Evolutionary conservation across 2,329 filamentous ascomycete genomes (phyloP).

Genomic region (Leptoxyphium fumago): DNA sequence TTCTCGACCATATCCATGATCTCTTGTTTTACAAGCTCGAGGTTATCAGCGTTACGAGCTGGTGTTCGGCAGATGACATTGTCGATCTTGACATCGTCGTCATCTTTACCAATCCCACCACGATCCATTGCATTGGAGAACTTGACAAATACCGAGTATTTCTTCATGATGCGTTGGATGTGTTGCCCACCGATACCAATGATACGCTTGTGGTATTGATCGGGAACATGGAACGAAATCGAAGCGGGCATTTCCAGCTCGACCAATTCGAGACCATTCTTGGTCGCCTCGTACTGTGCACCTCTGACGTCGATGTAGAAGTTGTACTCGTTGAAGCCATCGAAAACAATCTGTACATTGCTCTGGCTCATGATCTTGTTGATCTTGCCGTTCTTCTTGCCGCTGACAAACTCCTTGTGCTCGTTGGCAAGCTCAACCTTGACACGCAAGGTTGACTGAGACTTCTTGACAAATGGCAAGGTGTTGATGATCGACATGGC

Average conservation of each 20-base stretch:
- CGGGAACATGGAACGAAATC: slow-evolving; percentile 96
- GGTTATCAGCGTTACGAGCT: slow-evolving; percentile 87
- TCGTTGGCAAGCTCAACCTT: slow-evolving; percentile 98
- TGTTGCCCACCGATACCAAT: slow-evolving; percentile 97
- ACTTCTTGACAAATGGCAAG: slow-evolving; percentile 73
- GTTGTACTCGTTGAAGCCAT: slow-evolving; percentile 99
- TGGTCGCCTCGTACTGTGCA: slow-evolving; percentile 82
- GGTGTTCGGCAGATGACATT: slow-evolving; percentile 98
- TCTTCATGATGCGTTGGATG: slow-evolving; percentile 99
- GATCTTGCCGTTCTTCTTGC: slow-evolving; percentile 99
- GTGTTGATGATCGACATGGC: slow-evolving; percentile 91
- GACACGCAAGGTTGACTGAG: slow-evolving; percentile 84
- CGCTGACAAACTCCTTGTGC: slow-evolving; percentile 98
- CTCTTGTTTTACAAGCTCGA: slow-evolving; percentile 95
- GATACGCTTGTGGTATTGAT: slow-evolving; percentile 98
- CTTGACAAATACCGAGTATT: slow-evolving; percentile 98
- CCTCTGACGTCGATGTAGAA: slow-evolving; percentile 98
- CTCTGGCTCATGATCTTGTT: slow-evolving; percentile 99
- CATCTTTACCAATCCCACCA: slow-evolving; percentile 81
- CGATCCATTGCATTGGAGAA: slow-evolving; percentile 99
- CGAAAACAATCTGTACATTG: slow-evolving; percentile 97
- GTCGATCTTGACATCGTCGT: slow-evolving; percentile 96
- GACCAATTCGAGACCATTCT: slow-evolving; percentile 79
- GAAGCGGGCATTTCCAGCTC: slow-evolving; percentile 99
- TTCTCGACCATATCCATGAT: slow-evolving; percentile 99